A percentile compares a stretch with the other conserved stretches of the same genome.
phyloP scores from a whole-genome alignment of 2,329 filamentous ascomycete species.

The Ophidiomyces ophidiicola region DNA sequence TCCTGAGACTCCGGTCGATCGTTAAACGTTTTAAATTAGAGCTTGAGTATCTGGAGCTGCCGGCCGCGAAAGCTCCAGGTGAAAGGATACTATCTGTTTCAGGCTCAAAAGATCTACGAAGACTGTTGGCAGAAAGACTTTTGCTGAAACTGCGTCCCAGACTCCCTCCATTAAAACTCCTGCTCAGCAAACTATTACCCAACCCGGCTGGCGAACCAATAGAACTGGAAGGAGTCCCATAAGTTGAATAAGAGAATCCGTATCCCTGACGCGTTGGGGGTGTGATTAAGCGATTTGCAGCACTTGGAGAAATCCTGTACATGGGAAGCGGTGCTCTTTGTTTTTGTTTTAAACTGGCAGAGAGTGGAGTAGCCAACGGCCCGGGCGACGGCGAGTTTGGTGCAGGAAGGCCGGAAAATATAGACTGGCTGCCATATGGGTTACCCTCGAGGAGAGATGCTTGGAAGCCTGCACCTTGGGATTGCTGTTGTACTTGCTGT shows the following conservation, averaged over 20 bases:
- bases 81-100: constrained; percentile 71
- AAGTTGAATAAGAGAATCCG: constrained; percentile 86
- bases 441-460: constrained; percentile 72
- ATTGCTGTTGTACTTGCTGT: constrained; percentile 42
- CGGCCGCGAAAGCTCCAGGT: constrained; percentile 70
- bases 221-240: constrained; percentile 64
- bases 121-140: constrained; percentile 76
- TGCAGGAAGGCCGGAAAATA: constrained; percentile 62
- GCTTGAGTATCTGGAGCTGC: constrained; percentile 51
- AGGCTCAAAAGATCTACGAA: constrained; percentile 67
- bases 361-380: constrained; percentile 80
- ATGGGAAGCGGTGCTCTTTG: constrained; percentile 70
- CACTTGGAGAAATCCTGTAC: constrained; percentile 74
- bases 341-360: constrained; percentile 61
- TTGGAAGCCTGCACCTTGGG: constrained; percentile 44
- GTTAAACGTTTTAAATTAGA: constrained; percentile 77
- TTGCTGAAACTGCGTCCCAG: constrained; percentile 63
- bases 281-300: constrained; percentile 66
- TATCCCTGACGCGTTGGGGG: constrained; percentile 72
- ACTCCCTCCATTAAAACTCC: constrained; percentile 28
- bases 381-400: constrained; percentile 60
- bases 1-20: constrained; percentile 78
- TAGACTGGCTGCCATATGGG: constrained; percentile 76
- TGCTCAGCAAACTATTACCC: constrained; percentile 50
- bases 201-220: constrained; percentile 57